Evolutionary conservation across 2,329 filamentous ascomycete genomes (phyloP).

Genomic region (Ophiostoma piceae): DNA sequence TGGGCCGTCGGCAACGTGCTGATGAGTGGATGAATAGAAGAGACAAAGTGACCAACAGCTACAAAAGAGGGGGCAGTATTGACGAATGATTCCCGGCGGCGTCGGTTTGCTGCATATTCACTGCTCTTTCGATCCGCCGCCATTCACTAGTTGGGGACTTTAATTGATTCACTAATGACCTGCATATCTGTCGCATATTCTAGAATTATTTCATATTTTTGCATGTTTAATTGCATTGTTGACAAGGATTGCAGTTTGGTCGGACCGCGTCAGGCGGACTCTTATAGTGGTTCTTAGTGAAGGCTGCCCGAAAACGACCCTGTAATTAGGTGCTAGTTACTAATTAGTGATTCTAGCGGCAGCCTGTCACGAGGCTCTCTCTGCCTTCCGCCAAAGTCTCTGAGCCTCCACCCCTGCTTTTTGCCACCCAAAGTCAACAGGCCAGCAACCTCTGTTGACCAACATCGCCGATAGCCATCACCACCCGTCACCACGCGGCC

Average conservation of each 20-base stretch:
- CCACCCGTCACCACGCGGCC: not conserved
- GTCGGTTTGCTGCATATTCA: not conserved
- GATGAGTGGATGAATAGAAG: not conserved
- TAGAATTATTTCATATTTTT: not conserved
- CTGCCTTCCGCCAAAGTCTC: slow-evolving; percentile 1
- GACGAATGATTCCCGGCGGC: not conserved
- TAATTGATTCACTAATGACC: not conserved
- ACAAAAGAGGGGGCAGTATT: not conserved
- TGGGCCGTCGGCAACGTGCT: not conserved
- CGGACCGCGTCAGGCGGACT: not conserved
- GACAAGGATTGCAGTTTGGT: not conserved
- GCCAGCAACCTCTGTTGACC: slow-evolving; percentile 3
- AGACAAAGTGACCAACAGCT: not conserved
- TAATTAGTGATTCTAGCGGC: not conserved
- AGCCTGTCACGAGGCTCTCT: slow-evolving; percentile 8
- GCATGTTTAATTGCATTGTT: not conserved
- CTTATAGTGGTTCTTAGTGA: not conserved
- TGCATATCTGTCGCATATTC: not conserved
- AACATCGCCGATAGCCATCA: not conserved
- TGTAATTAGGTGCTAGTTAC: slow-evolving; percentile 2
- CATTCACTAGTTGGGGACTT: not conserved
- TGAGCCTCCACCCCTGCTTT: slow-evolving; percentile 11
- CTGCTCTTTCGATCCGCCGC: not conserved
- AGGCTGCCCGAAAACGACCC: not conserved
- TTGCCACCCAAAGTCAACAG: slow-evolving; percentile 7